Conservation (phyloP, 2,329 filamentous ascomycete species). For the Trematosphaeria pertusa region DNA sequence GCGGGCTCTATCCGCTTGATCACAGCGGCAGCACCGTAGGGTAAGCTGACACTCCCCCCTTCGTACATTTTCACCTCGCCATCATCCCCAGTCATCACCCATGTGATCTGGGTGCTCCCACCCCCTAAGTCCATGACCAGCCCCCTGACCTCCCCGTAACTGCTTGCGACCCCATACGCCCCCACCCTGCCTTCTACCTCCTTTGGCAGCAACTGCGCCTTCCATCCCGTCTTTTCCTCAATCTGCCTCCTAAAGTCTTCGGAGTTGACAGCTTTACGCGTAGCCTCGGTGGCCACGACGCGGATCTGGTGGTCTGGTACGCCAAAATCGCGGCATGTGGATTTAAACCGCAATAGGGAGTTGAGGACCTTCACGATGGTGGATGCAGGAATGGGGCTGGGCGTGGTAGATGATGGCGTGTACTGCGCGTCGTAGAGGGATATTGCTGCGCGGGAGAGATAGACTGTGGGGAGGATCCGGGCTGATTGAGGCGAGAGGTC, state of each 20-base stretch:
- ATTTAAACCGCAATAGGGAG: constrained; percentile 73
- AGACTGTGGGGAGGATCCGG: constrained; percentile 78
- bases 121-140: constrained; percentile 89
- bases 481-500: constrained; percentile 74
- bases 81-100: constrained; percentile 63
- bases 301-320: constrained; percentile 71
- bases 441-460: constrained; percentile 78
- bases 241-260: constrained; percentile 72
- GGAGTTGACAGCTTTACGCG: constrained; percentile 79
- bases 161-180: constrained; percentile 81
- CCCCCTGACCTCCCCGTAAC: constrained; percentile 72
- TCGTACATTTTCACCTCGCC: constrained; percentile 51
- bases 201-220: constrained; percentile 76
- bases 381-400: constrained; percentile 60
- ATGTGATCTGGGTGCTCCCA: constrained; percentile 73
- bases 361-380: constrained; percentile 72
- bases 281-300: constrained; percentile 88
- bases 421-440: constrained; percentile 85
- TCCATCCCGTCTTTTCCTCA: constrained; percentile 67
- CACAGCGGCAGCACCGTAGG: constrained; percentile 73
- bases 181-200: constrained; percentile 84
- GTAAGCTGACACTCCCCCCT: constrained; percentile 67
- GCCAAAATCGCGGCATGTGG: constrained; percentile 71
- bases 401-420: constrained; percentile 45
- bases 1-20: constrained; percentile 57